phyloP scores from a whole-genome alignment of 768 basidiomycete genomes.

The Amanita muscaria region DNA sequence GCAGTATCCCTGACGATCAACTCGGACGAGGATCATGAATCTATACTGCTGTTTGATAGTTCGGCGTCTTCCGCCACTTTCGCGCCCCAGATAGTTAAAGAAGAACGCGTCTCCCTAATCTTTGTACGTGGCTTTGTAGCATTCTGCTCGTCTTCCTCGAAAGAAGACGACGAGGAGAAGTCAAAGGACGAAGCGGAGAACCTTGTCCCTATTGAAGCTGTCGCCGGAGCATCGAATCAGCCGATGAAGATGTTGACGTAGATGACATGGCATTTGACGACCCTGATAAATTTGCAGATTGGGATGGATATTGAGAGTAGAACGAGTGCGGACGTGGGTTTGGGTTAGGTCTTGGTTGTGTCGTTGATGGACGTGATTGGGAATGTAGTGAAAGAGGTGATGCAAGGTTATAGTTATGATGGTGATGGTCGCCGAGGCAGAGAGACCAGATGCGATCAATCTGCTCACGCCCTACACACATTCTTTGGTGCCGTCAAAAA shows the following conservation, averaged over 20 bases:
- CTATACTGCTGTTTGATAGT: background rate
- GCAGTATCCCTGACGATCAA: constrained; percentile 41
- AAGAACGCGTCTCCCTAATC: too few species aligned
- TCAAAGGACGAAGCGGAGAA: constrained; percentile 38
- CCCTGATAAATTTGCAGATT: constrained; percentile 18
- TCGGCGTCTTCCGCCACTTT: constrained; percentile 11
- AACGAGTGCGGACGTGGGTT: constrained; percentile 4
- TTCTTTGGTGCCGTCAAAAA: constrained; percentile 56
- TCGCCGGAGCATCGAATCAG: constrained; percentile 10
- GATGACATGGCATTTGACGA: constrained; percentile 16
- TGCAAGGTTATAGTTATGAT: background rate
- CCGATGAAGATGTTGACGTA: constrained; percentile 16
- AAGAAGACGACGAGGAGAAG: constrained; percentile 37
- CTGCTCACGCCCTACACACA: constrained; percentile 53
- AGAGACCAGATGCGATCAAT: constrained; percentile 42
- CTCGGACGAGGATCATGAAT: constrained; percentile 17
- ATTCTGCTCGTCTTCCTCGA: constrained; percentile 18
- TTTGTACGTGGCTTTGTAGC: background rate
- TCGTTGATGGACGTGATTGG: background rate
- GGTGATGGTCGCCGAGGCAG: constrained; percentile 5
- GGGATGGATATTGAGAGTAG: constrained; percentile 6
- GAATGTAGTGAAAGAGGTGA: background rate
- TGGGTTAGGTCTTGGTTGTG: background rate
- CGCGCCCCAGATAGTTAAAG: too few species aligned
- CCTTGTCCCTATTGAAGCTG: constrained; percentile 19